These are phyloP conservation scores for Auricularia cornea DNA, from an alignment of 768 basidiomycete genomes.

Conservation along the genomic window DNA sequence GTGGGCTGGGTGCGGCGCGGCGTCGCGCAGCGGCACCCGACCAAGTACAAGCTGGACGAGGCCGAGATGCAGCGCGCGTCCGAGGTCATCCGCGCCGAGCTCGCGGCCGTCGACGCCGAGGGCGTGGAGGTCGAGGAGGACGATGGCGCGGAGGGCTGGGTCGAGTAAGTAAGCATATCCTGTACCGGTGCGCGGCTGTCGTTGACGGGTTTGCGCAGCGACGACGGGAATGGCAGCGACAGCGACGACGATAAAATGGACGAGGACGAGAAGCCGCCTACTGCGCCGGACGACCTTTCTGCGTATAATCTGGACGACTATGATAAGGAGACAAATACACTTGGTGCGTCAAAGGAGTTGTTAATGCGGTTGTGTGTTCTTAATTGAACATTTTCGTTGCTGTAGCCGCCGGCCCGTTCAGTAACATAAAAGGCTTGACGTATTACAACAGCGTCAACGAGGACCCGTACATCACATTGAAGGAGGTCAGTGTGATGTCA, in stretches of 20 bases:
- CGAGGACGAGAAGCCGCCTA: conserved; percentile 35
- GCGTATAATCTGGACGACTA: conserved; percentile 90
- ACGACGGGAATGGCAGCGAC: conserved; percentile 21
- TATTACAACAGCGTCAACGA: conserved; percentile 88
- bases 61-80: conserved; percentile 85
- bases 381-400: conserved; percentile 2
- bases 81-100: conserved; percentile 73
- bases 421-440: conserved; percentile 89
- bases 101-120: conserved; percentile 81
- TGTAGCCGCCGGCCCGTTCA: conserved; percentile 71
- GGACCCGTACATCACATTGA: conserved; percentile 94
- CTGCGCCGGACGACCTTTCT: conserved; percentile 34
- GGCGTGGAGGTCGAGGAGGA: conserved; percentile 55
- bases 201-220: no score
- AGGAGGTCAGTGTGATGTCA: conserved; percentile 53
- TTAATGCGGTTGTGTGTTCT: conserved; percentile 3
- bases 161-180: conserved; percentile 78
- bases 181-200: no score
- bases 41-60: conserved; percentile 86
- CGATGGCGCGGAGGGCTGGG: conserved; percentile 59
- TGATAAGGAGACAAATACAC: conserved; percentile 59
- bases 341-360: conserved; percentile 24
- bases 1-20: conserved; percentile 67
- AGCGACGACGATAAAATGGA: conserved; percentile 47
- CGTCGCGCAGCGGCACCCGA: conserved; percentile 61